These are phyloP conservation scores for Aspergillus carbonarius DNA, from an alignment of 2,329 filamentous ascomycete species.

Conservation along the genomic window DNA sequence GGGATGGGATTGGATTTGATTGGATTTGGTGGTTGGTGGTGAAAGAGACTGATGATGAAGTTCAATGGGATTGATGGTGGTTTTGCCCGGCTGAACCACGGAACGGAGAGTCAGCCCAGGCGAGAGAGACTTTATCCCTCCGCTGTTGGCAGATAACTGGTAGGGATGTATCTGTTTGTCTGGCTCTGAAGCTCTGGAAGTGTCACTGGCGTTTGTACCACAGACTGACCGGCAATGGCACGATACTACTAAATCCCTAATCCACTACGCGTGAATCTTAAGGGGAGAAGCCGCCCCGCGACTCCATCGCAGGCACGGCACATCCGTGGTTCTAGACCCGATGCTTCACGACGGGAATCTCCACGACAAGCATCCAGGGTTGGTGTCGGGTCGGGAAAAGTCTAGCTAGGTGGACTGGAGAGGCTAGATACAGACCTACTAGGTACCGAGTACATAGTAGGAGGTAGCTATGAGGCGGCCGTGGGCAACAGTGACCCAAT, in stretches of 20 bases:
- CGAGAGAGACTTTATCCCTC: background rate
- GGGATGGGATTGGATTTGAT: background rate
- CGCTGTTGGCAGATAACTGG: too few relatives aligned
- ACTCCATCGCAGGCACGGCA: background rate
- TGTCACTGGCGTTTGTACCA: background rate
- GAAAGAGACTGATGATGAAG: background rate
- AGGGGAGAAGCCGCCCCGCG: background rate
- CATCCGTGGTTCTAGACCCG: background rate
- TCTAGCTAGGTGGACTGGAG: background rate
- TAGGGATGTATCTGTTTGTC: background rate
- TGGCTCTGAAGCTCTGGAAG: background rate
- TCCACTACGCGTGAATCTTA: background rate
- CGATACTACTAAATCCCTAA: background rate
- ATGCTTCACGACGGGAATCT: background rate
- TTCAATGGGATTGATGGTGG: background rate
- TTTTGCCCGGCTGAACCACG: background rate
- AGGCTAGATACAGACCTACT: too few relatives aligned
- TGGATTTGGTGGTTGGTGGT: background rate
- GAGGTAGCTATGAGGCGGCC: background rate
- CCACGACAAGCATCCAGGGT: background rate
- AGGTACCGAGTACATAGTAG: too few relatives aligned
- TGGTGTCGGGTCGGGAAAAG: background rate
- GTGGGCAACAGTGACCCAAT: conserved; percentile 1
- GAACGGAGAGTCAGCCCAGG: background rate
- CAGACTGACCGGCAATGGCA: background rate